phyloP scores from a whole-genome alignment of 2,329 filamentous ascomycete genomes.

The Fusarium setosum region DNA sequence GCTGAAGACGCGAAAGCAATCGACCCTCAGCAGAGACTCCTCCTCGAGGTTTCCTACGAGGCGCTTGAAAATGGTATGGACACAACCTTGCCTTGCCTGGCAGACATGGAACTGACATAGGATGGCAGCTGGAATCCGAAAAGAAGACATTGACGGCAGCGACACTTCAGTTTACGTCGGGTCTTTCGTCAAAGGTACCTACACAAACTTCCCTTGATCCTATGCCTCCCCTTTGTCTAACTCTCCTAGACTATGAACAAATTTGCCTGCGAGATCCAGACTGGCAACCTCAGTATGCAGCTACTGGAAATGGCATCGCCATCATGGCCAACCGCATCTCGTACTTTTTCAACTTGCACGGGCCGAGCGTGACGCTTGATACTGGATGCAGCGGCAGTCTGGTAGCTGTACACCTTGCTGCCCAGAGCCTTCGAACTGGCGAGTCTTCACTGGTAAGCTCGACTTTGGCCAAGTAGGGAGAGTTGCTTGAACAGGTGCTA shows the following conservation, averaged over 20 bases:
- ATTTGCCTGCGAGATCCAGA: conserved; percentile 62
- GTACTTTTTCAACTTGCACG: conserved; percentile 65
- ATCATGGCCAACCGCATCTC: conserved; percentile 68
- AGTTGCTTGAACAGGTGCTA: conserved; percentile 10
- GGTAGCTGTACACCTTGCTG: conserved; percentile 64
- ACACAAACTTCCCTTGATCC: background rate
- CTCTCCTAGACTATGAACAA: conserved; percentile 60
- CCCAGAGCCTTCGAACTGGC: conserved; percentile 58
- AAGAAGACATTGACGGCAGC: conserved; percentile 56
- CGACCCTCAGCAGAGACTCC: conserved; percentile 64
- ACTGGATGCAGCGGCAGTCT: conserved; percentile 69
- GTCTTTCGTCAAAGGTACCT: conserved; percentile 60
- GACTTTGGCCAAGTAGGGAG: background rate
- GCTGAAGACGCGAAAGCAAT: conserved; percentile 63
- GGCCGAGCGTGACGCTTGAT: conserved; percentile 68
- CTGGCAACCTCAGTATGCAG: conserved; percentile 61
- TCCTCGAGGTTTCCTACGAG: conserved; percentile 63
- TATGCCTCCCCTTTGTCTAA: background rate
- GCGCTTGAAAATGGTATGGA: conserved; percentile 60
- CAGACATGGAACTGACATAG: background rate
- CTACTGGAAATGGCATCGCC: conserved; percentile 64
- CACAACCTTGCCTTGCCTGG: background rate
- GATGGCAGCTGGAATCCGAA: conserved; percentile 55
- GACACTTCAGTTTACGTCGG: conserved; percentile 62
- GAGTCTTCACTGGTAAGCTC: conserved; percentile 55